phyloP scores from a whole-genome alignment of 192 early-diverging fungal genomes.

The Gryganskiella cystojenkinii region DNA sequence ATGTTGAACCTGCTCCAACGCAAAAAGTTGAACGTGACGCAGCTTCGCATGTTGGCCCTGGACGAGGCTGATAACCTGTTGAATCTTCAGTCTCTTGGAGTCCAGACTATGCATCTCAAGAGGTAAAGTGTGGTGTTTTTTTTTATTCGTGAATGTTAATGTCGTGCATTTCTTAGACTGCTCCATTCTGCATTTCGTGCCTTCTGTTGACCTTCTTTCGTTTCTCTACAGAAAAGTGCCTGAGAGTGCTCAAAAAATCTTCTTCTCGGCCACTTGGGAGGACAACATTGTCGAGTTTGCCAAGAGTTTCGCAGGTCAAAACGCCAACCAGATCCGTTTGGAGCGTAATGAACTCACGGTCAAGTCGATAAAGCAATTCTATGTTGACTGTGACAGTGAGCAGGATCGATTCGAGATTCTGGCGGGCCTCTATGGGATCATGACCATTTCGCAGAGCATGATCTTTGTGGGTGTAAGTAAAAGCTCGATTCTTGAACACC shows the following conservation, averaged over 20 bases:
- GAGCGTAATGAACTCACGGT: slow-evolving; percentile 87
- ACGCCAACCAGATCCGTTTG: slow-evolving; percentile 84
- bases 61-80: slow-evolving; percentile 99
- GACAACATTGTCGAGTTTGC: slow-evolving; percentile 79
- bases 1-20: slow-evolving; percentile 76
- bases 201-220: background rate
- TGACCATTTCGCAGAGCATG: slow-evolving; percentile 95
- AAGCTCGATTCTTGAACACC: too few relatives aligned
- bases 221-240: slow-evolving; percentile 68
- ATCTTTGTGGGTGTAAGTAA: slow-evolving; percentile 87
- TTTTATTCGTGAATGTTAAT: background rate
- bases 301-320: slow-evolving; percentile 75
- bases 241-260: slow-evolving; percentile 75
- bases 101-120: slow-evolving; percentile 86
- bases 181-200: background rate
- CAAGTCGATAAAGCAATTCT: slow-evolving; percentile 92
- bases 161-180: background rate
- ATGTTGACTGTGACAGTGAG: slow-evolving; percentile 89
- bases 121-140: slow-evolving; percentile 56
- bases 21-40: slow-evolving; percentile 60
- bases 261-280: slow-evolving; percentile 97
- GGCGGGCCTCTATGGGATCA: slow-evolving; percentile 75
- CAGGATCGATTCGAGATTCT: slow-evolving; percentile 82
- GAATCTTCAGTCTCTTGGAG: slow-evolving; percentile 81
- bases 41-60: slow-evolving; percentile 84